Evolutionary conservation across 176 grass and related monocot species (phyloP), one percentile per base, ranked within the genome.

Genomic region (Oryza brachyantha): DNA sequence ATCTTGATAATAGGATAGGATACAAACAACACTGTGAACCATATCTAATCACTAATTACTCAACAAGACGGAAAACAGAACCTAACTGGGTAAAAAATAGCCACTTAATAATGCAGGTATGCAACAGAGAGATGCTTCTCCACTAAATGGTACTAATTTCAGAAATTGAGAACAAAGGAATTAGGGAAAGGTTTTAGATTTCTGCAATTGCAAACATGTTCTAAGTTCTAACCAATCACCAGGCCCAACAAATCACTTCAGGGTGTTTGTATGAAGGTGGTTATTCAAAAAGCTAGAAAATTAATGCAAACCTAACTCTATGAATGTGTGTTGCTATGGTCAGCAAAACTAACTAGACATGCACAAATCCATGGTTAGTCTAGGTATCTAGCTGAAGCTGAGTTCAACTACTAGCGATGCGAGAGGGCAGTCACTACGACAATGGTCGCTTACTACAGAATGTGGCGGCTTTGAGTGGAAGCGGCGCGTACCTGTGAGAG

Each of bases 401-500:
- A 21, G 40, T 67, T 76, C 29, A 57, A 80, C n/a, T 64, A 57
- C 65, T 19, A 64, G 7, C 13, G 6, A 32, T 16, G 24, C 1
- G 25, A 76, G 43, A 52, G 27, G 27, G 29, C 36, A 81, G 24
- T 36, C 29, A 43, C 8, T 29, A 29, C 34, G 14, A 39, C n/a
- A 4, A 64, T 0, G 52, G 8, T 57, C 8, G 21, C 2, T 57
- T 57, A 10, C 52, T 24, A n/a, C 0, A 57, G 3, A 63, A 6
- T 13, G 45, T 64, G 24, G 14, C 2, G 17, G 25, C 14, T 67
- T 3, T 40, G 34, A 39, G 61, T 6, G 10, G 3, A 46, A 22
- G 13, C 13, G 10, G 59, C 13, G 12, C 42, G 7, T 91, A 97
- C 94, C 60, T 21, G 89, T 88, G 50, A 97, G 78, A 29, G 89